phyloP scores from a whole-genome alignment of 768 basidiomycete genomes.

The Podaxis carcinomalis region DNA sequence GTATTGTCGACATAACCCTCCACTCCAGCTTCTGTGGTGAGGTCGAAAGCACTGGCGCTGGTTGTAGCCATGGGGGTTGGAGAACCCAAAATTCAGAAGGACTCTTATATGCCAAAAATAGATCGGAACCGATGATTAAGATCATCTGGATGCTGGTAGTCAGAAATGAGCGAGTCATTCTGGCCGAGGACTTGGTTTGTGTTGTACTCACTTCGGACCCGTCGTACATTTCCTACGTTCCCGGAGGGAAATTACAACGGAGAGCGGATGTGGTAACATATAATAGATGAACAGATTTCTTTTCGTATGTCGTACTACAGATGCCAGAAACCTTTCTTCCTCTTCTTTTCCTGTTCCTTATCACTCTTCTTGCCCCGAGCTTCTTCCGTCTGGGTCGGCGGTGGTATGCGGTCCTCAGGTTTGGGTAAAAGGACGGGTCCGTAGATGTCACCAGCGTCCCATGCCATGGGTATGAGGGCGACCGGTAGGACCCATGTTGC shows the following conservation, averaged over 20 bases:
- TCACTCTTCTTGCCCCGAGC: conserved; percentile 10
- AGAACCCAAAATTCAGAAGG: not conserved
- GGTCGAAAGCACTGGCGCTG: conserved; percentile 16
- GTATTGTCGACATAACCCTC: conserved; percentile 42
- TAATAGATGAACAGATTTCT: too few relatives aligned
- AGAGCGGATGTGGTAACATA: too few relatives aligned
- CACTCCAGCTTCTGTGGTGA: conserved; percentile 30
- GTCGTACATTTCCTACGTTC: not conserved
- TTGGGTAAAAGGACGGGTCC: conserved; percentile 25
- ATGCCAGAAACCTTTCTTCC: conserved; percentile 8
- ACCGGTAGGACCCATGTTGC: conserved; percentile 83
- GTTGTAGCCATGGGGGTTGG: not conserved
- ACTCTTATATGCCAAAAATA: not conserved
- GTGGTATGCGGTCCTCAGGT: conserved; percentile 17
- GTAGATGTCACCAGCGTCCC: conserved; percentile 51
- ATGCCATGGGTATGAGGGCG: conserved; percentile 68
- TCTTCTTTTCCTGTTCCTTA: conserved; percentile 12
- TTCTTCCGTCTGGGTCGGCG: conserved; percentile 3
- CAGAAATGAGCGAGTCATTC: not conserved
- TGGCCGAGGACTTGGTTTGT: not conserved
- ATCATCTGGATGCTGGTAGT: not conserved
- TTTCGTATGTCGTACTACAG: not conserved
- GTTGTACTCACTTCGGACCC: not conserved
- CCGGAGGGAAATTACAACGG: not conserved
- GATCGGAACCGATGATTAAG: not conserved